Percentiles rank a stretch among this genome's conserved stretches.
These are phyloP conservation scores for Aechmea fasciata DNA, from an alignment of 176 grass and related monocot genomes.

Conservation along the genomic window DNA sequence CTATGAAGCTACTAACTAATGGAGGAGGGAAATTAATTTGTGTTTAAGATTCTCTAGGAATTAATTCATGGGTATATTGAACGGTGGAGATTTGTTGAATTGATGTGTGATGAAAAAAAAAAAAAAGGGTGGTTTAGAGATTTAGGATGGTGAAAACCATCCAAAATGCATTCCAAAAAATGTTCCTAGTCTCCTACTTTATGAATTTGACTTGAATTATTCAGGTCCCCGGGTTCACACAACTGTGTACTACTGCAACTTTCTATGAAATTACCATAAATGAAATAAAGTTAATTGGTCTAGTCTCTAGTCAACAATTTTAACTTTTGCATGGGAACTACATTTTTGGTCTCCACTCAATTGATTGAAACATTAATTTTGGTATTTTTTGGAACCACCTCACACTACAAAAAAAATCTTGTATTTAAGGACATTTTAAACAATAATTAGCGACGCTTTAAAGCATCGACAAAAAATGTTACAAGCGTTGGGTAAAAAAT, in stretches of 20 bases:
- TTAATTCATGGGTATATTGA: not conserved
- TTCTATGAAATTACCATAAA: not conserved
- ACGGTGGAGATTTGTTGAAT: conserved; percentile 3
- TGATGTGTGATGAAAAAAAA: not conserved
- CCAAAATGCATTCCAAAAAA: not conserved
- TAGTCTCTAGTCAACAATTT: too few relatives aligned
- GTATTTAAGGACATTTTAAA: too few relatives aligned
- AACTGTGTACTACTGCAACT: too few relatives aligned
- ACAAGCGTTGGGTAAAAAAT: too few relatives aligned
- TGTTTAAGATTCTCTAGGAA: not conserved
- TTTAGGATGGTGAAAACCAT: conserved; percentile 3
- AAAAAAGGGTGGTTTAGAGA: not conserved
- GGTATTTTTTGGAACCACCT: too few relatives aligned
- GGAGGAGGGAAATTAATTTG: not conserved
- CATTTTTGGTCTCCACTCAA: too few relatives aligned
- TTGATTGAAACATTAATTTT: too few relatives aligned
- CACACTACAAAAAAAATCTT: too few relatives aligned
- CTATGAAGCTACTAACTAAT: not conserved
- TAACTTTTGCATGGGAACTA: too few relatives aligned
- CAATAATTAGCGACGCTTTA: too few relatives aligned
- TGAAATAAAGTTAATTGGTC: not conserved
- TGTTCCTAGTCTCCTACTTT: not conserved
- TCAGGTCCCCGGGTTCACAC: too few relatives aligned
- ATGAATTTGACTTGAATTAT: not conserved
- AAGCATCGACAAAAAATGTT: too few relatives aligned